phyloP scores from a whole-genome alignment of 495 filamentous ascomycete genomes.

The Pyrenula aspistea region DNA sequence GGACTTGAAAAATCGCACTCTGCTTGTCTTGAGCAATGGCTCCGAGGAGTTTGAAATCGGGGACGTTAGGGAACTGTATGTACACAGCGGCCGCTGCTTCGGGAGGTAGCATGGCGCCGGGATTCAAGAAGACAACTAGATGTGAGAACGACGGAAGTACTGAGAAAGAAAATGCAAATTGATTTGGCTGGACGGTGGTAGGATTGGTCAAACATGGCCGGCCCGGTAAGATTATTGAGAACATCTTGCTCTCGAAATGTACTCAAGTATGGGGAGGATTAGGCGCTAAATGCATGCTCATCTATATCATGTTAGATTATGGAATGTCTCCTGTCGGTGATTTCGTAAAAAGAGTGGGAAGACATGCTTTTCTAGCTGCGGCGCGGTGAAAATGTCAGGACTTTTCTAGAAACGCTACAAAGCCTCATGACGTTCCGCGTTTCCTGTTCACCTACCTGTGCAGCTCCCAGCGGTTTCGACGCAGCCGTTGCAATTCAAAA shows the following conservation, averaged over 20 bases:
- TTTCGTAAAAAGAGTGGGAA: no score
- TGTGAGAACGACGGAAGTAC: slow-evolving; percentile 54
- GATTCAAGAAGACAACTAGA: slow-evolving; percentile 81
- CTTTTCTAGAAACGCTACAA: no score
- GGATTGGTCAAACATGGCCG: slow-evolving; percentile 51
- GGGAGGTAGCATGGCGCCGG: slow-evolving; percentile 58
- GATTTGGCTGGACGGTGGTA: slow-evolving; percentile 45
- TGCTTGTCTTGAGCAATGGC: slow-evolving; percentile 81
- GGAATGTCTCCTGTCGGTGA: no score
- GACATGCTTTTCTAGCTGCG: no score
- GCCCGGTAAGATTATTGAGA: slow-evolving; percentile 44
- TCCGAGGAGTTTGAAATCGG: slow-evolving; percentile 69
- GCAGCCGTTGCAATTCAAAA: no score
- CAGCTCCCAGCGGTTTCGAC: no score
- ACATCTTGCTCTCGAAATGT: slow-evolving; percentile 33
- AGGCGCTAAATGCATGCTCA: no score
- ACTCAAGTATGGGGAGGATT: no score
- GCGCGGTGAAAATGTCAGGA: no score
- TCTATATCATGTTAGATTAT: no score
- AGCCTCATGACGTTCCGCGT: no score
- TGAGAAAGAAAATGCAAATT: slow-evolving; percentile 55
- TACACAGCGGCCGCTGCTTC: slow-evolving; percentile 83
- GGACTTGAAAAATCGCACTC: slow-evolving; percentile 72
- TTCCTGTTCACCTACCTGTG: no score
- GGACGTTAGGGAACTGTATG: slow-evolving; percentile 47